A percentile compares a stretch with the other conserved stretches of the same genome.
phyloP scores from a whole-genome alignment of 257 asterid genomes.

The Vinca minor region DNA sequence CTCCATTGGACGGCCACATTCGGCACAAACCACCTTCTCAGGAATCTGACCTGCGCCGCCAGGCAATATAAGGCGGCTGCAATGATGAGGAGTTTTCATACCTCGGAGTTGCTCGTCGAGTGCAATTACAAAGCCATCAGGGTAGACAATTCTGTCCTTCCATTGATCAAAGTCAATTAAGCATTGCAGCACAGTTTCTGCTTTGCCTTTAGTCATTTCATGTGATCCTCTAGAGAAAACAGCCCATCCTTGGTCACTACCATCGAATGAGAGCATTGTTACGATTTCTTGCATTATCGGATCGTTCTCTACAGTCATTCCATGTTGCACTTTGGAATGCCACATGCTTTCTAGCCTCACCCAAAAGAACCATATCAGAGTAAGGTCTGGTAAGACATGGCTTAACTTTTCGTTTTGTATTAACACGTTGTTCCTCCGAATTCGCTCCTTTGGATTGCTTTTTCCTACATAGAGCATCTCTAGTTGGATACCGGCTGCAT shows the following conservation, averaged over 20 bases:
- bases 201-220: conserved; percentile 51
- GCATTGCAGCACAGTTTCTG: conserved; percentile 33
- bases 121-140: conserved; percentile 41
- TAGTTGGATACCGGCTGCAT: conserved; percentile 32
- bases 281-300: conserved; percentile 54
- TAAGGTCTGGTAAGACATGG: conserved; percentile 37
- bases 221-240: conserved; percentile 47
- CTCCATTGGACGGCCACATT: conserved; percentile 69
- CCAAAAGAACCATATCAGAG: conserved; percentile 79
- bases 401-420: conserved; percentile 53
- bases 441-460: conserved; percentile 56
- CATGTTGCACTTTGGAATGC: conserved; percentile 72
- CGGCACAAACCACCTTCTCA: conserved; percentile 63
- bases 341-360: conserved; percentile 84
- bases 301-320: conserved; percentile 47
- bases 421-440: conserved; percentile 46
- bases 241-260: conserved; percentile 81
- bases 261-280: conserved; percentile 57
- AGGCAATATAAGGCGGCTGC: conserved; percentile 67
- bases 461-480: conserved; percentile 87
- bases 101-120: conserved; percentile 35
- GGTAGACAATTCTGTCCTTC: conserved; percentile 37
- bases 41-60: conserved; percentile 51
- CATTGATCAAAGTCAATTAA: conserved; percentile 33
- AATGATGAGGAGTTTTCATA: conserved; percentile 58